phyloP scores from a whole-genome alignment of 2,329 filamentous ascomycete genomes.

The Pyrenochaeta sp. region DNA sequence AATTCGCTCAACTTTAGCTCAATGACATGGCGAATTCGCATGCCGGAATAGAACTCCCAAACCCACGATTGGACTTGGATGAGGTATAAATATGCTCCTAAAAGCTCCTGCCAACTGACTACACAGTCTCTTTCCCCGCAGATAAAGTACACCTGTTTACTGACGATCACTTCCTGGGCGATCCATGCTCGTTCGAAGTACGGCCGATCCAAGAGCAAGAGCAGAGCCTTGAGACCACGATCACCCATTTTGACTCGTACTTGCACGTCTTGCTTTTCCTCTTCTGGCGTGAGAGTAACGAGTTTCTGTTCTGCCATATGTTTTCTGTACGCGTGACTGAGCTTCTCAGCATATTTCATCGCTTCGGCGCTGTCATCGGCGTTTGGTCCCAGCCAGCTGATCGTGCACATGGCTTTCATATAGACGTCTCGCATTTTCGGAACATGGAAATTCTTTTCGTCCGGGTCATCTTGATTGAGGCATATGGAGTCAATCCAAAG shows the following conservation, averaged over 20 bases:
- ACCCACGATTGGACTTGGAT: slow-evolving; percentile 1
- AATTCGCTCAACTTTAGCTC: neutral
- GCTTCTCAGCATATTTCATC: slow-evolving; percentile 1
- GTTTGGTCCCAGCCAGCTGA: slow-evolving; percentile 11
- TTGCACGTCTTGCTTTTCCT: neutral
- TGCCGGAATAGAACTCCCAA: slow-evolving; percentile 5
- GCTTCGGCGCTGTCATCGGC: slow-evolving; percentile 1
- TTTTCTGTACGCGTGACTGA: neutral
- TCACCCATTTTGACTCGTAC: neutral
- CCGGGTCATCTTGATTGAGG: slow-evolving; percentile 10
- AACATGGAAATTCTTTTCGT: slow-evolving; percentile 16
- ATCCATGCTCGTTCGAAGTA: slow-evolving; percentile 20
- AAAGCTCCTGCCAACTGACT: neutral
- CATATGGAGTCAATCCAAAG: slow-evolving; percentile 17
- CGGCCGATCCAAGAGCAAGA: slow-evolving; percentile 7
- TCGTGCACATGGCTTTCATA: slow-evolving; percentile 3
- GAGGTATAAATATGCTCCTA: slow-evolving; percentile 7
- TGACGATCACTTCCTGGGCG: slow-evolving; percentile 13
- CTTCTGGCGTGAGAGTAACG: neutral
- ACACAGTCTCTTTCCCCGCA: neutral
- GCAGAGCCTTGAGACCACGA: slow-evolving; percentile 4
- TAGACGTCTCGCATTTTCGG: slow-evolving; percentile 8
- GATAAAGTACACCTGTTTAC: neutral
- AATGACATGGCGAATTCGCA: neutral
- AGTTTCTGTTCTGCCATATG: neutral